Conservation (phyloP, 2,329 filamentous ascomycete genomes). For the Hypoxylon sp. region DNA sequence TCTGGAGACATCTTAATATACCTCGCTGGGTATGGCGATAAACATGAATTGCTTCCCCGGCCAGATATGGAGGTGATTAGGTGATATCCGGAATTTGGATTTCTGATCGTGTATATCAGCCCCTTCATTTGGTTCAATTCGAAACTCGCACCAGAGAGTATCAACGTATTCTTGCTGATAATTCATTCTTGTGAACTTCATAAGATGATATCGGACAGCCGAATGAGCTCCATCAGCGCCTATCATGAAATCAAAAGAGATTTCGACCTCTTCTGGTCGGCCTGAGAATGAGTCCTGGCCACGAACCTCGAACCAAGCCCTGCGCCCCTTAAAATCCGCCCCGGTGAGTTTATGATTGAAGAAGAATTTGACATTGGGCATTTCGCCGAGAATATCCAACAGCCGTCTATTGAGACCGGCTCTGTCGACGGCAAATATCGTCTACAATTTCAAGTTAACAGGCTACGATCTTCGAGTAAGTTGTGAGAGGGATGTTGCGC, state of each 20-base stretch:
- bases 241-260: slow-evolving; percentile 92
- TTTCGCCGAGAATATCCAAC: slow-evolving; percentile 84
- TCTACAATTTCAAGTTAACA: slow-evolving; percentile 62
- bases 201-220: slow-evolving; percentile 89
- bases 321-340: slow-evolving; percentile 83
- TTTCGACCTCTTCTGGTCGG: slow-evolving; percentile 80
- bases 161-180: slow-evolving; percentile 97
- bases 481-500: slow-evolving; percentile 47
- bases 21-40: slow-evolving; percentile 88
- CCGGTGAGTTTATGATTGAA: slow-evolving; percentile 96
- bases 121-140: slow-evolving; percentile 71
- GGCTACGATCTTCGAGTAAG: neutral
- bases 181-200: slow-evolving; percentile 93
- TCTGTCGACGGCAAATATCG: slow-evolving; percentile 88
- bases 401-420: slow-evolving; percentile 85
- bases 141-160: slow-evolving; percentile 97
- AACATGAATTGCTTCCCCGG: slow-evolving; percentile 97
- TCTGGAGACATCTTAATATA: slow-evolving; percentile 53
- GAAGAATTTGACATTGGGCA: slow-evolving; percentile 91
- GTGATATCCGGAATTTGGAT: slow-evolving; percentile 81
- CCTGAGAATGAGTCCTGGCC: slow-evolving; percentile 56
- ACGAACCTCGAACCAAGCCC: slow-evolving; percentile 87
- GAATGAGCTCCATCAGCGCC: slow-evolving; percentile 97
- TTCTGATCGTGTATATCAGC: slow-evolving; percentile 51
- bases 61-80: slow-evolving; percentile 98